Percentiles rank a stretch among this genome's conserved stretches.
Evolutionary conservation across 129 eudicot species (phyloP).

Genomic region (Sambucus nigra): DNA sequence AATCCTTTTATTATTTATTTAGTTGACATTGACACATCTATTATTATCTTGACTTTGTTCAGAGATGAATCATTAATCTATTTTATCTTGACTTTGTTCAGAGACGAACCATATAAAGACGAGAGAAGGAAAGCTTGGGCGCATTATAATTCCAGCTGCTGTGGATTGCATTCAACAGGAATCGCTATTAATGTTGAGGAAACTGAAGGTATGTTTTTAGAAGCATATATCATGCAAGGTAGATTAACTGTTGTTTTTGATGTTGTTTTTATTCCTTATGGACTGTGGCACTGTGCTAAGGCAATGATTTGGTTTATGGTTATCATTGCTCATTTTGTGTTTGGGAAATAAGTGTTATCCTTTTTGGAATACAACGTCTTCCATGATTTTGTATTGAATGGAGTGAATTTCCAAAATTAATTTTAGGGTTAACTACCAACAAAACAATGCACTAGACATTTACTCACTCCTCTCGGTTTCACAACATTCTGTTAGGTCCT

Average conservation of each 20-base stretch:
- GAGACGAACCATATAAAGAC: conserved; percentile 22
- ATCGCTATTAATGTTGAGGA: conserved; percentile 53
- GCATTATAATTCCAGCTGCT: conserved; percentile 43
- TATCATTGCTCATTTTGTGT: not conserved
- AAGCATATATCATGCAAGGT: not conserved
- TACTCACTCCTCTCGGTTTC: no score
- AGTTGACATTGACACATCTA: no score
- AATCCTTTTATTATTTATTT: no score
- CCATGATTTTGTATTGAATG: no score
- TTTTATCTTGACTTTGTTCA: conserved; percentile 5
- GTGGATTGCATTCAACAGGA: conserved; percentile 77
- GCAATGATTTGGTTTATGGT: not conserved
- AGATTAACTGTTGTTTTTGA: not conserved
- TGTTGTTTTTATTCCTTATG: not conserved
- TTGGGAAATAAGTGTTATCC: not conserved
- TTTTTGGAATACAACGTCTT: no score
- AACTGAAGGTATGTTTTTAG: conserved; percentile 68
- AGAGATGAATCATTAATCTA: no score
- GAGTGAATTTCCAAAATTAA: no score
- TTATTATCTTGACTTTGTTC: not conserved
- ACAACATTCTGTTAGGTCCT: no score
- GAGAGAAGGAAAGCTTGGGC: conserved; percentile 38
- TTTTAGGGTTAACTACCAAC: no score
- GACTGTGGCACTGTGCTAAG: not conserved
- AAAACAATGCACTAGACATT: no score